Conservation (phyloP, 768 basidiomycete species). For the Amanita brunnescens region DNA sequence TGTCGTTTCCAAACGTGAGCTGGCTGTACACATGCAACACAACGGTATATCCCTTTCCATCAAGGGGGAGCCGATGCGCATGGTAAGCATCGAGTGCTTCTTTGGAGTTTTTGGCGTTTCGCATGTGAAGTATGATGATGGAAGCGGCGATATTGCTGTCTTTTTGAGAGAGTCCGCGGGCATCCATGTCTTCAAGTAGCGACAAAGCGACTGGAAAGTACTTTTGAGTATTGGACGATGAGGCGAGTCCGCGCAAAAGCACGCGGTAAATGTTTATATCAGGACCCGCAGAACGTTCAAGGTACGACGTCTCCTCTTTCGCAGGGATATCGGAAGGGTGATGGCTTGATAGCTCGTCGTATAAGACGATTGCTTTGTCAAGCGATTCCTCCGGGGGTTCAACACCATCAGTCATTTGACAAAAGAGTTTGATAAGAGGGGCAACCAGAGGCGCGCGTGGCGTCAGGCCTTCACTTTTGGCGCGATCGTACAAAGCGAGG, state of each 20-base stretch:
- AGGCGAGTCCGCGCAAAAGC: conserved; percentile 40
- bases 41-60: conserved; percentile 49
- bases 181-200: conserved; percentile 61
- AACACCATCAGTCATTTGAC: conserved; percentile 27
- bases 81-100: conserved; percentile 61
- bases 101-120: conserved; percentile 39
- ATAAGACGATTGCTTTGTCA: conserved; percentile 46
- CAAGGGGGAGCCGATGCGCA: conserved; percentile 32
- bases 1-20: conserved; percentile 39
- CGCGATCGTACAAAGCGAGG: conserved; percentile 39
- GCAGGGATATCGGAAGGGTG: conserved; percentile 17
- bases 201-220: conserved; percentile 38
- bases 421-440: conserved; percentile 47
- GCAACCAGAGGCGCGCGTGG: conserved; percentile 44
- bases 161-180: conserved; percentile 35
- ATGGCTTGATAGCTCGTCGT: conserved; percentile 34
- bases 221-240: conserved; percentile 34
- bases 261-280: conserved; percentile 46
- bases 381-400: conserved; percentile 33
- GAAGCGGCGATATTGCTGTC: conserved; percentile 39
- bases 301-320: conserved; percentile 14
- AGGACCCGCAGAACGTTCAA: conserved; percentile 32
- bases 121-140: conserved; percentile 60
- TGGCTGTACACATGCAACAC: conserved; percentile 59
- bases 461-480: conserved; percentile 31